Percentiles rank a stretch among this genome's conserved stretches.
Evolutionary conservation across 495 filamentous ascomycete species (phyloP).

Genomic region (Tuber aestivum): DNA sequence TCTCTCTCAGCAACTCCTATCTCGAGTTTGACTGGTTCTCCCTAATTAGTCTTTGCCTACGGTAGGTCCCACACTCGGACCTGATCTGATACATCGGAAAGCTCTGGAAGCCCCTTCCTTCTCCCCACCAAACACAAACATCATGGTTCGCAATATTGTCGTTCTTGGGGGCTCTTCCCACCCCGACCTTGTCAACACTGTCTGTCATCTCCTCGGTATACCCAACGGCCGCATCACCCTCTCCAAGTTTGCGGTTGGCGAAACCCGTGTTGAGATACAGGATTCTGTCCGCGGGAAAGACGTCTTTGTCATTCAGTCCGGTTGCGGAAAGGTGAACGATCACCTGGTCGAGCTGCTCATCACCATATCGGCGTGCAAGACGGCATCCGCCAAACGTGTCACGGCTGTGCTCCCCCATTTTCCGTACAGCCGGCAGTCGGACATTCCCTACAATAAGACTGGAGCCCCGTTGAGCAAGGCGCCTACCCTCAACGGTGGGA

Average conservation of each 20-base stretch:
- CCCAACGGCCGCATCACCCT: constrained; percentile 74
- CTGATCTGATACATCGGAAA: background rate
- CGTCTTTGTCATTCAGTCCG: constrained; percentile 93
- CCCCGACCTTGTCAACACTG: constrained; percentile 72
- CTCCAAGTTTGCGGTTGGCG: constrained; percentile 86
- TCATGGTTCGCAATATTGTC: constrained; percentile 93
- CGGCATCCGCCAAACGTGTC: constrained; percentile 81
- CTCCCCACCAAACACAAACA: constrained; percentile 4
- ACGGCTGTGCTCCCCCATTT: constrained; percentile 94
- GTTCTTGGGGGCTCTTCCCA: constrained; percentile 91
- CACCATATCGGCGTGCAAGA: constrained; percentile 94
- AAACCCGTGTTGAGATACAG: constrained; percentile 88
- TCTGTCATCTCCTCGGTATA: constrained; percentile 81
- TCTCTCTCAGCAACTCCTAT: background rate
- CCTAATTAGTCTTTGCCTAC: background rate
- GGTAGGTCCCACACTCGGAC: background rate
- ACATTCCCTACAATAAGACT: constrained; percentile 90
- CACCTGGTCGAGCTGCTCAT: constrained; percentile 93
- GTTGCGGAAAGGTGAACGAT: constrained; percentile 84
- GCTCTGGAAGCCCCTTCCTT: background rate
- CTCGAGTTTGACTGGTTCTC: background rate
- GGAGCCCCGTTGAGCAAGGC: constrained; percentile 79
- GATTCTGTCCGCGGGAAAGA: constrained; percentile 96
- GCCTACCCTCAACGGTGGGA: constrained; percentile 45
- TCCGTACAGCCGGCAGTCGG: constrained; percentile 90